Base-by-base conservation (phyloP, 192 early-diverging fungal genomes). In the Entophlyctis luteolus region DNA sequence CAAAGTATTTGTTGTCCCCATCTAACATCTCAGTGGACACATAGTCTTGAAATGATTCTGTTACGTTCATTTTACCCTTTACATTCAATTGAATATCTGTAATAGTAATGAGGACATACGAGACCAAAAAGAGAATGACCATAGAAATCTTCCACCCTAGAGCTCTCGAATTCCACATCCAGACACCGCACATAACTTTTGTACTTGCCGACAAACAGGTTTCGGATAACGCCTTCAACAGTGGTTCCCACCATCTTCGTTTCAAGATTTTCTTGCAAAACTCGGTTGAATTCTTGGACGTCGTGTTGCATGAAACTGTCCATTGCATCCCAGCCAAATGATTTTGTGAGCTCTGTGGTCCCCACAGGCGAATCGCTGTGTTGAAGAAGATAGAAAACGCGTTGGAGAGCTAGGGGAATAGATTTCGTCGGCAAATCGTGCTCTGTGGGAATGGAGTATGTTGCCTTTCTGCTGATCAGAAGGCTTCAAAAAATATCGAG, bases 241-340 rank as follows among this genome's bases (percentile, higher is more conserved):
- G 86, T 78, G 5, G 95, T 95, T 50, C 89, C 80, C 88, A 97
- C 94, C 95, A 99, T 99, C 77, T 97, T 96, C 20, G 77, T 86
- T 78, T 98, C 97, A 39, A 99, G 75, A 75, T 93, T 95, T 73
- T 99, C 95, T 75, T 95, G 94, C 49, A 99, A 79, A 12, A 97
- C 92, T 48, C 97, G 84, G 75, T 95, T 95, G 70, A 99, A 95
- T 74, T 97, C 95, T 72, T 97, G 94, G 18, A 98, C 91, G 76
- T 99, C 97, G 70, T 99, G 97, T 79, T 99, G 95, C 84, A 87
- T 89, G 66, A 97, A 99, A 25, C 92, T 88, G 35, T 98, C 97
- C 35, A 88, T 56, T 12, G 93, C 89, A 72, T 96, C 90, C 97
- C 97, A 99, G 28, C 97, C 97, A 86, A 99, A 99, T 0, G 93